phyloP scores from a whole-genome alignment of 768 basidiomycete species.

The Pulveroboletus ravenelii region DNA sequence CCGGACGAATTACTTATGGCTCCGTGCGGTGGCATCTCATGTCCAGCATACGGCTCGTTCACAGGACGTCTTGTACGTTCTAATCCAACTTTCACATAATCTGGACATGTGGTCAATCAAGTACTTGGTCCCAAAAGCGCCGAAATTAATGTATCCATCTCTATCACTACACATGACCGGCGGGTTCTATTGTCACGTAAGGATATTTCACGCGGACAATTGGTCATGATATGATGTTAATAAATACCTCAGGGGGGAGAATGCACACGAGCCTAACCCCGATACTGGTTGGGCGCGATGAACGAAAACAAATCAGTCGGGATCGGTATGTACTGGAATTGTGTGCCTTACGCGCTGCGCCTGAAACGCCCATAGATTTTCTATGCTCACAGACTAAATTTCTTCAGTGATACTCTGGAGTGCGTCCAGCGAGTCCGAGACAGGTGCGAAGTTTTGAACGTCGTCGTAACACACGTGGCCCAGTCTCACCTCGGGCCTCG shows the following conservation, averaged over 20 bases:
- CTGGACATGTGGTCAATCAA: conserved; percentile 39
- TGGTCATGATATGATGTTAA: conserved; percentile 1
- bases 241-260: conserved; percentile 24
- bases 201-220: neutral
- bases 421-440: neutral
- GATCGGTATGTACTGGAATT: conserved; percentile 14
- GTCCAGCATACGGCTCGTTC: conserved; percentile 43
- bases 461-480: neutral
- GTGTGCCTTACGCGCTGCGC: neutral
- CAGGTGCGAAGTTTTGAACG: neutral
- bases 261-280: conserved; percentile 20
- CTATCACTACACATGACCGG: conserved; percentile 52
- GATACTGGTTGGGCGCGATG: conserved; percentile 5
- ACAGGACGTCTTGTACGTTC: conserved; percentile 58
- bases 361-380: too few species aligned
- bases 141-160: conserved; percentile 46
- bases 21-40: conserved; percentile 45
- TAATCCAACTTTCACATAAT: conserved; percentile 41
- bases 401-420: conserved; percentile 10
- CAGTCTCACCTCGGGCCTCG: neutral
- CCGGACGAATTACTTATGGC: conserved; percentile 41
- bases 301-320: conserved; percentile 4
- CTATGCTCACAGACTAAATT: conserved; percentile 10
- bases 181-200: conserved; percentile 11
- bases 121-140: conserved; percentile 48